Percentiles rank a stretch among this genome's conserved stretches.
phyloP scores from a whole-genome alignment of 2,329 filamentous ascomycete species.

The Monosporascus sp. region DNA sequence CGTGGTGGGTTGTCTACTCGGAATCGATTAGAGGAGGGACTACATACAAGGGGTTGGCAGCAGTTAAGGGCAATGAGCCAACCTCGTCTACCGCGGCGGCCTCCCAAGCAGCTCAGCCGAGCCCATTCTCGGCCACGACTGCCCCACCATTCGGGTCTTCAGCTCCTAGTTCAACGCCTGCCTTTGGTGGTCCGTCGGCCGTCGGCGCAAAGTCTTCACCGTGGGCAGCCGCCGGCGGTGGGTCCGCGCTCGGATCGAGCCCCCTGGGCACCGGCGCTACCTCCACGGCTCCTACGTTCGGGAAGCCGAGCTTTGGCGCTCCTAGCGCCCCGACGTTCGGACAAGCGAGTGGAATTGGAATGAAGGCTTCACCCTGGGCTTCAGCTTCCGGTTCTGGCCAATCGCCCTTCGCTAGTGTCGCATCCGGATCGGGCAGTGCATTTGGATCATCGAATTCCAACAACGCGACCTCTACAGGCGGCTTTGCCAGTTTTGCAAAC shows the following conservation, averaged over 20 bases:
- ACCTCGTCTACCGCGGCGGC: slow-evolving; percentile 24
- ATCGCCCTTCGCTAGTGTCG: slow-evolving; percentile 39
- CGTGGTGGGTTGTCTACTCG: slow-evolving; percentile 91
- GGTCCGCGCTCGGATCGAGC: slow-evolving; percentile 38
- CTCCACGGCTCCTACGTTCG: slow-evolving; percentile 42
- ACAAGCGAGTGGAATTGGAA: slow-evolving; percentile 43
- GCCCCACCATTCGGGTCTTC: slow-evolving; percentile 38
- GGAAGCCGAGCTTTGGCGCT: slow-evolving; percentile 39
- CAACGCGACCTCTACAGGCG: slow-evolving; percentile 13
- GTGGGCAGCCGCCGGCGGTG: slow-evolving; percentile 37
- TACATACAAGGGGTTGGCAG: slow-evolving; percentile 66
- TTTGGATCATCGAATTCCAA: slow-evolving; percentile 14
- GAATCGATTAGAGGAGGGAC: slow-evolving; percentile 74
- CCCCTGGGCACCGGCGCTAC: slow-evolving; percentile 35
- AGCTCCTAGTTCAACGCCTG: slow-evolving; percentile 30
- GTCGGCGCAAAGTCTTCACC: slow-evolving; percentile 49
- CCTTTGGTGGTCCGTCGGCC: slow-evolving; percentile 43
- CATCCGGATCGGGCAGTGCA: slow-evolving; percentile 9
- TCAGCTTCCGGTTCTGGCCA: slow-evolving; percentile 51
- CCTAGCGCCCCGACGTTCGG: slow-evolving; percentile 44
- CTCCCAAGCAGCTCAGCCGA: slow-evolving; percentile 28
- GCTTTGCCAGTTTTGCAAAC: slow-evolving; percentile 45
- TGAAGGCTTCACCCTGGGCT: slow-evolving; percentile 52
- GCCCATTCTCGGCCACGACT: slow-evolving; percentile 14
- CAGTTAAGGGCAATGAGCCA: slow-evolving; percentile 33